A percentile compares a stretch with the other conserved stretches of the same genome.
Evolutionary conservation across 768 basidiomycete genomes (phyloP).

Genomic region (Boletus rubescentipes): DNA sequence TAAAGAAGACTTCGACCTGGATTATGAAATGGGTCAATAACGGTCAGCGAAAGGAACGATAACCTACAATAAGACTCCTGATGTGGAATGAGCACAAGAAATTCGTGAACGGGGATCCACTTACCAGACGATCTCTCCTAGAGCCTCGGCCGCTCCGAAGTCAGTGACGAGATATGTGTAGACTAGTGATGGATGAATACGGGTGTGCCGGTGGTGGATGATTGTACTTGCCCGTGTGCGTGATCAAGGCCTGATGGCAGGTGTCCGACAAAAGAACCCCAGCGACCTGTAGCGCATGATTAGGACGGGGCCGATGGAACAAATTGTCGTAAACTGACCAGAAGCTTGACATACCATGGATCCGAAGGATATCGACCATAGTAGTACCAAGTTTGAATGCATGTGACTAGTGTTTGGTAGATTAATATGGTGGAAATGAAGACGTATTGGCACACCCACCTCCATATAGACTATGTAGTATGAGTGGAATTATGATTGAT

Average conservation of each 20-base stretch:
- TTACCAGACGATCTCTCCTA: constrained; percentile 45
- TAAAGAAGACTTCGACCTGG: constrained; percentile 55
- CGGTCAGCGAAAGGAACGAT: background rate
- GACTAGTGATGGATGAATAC: constrained; percentile 30
- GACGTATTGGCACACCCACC: constrained; percentile 32
- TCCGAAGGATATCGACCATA: constrained; percentile 49
- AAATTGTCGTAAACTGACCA: constrained; percentile 36
- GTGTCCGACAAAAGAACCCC: constrained; percentile 54
- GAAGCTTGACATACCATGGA: constrained; percentile 47
- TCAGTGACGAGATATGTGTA: constrained; percentile 49
- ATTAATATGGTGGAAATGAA: constrained; percentile 10
- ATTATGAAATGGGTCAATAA: constrained; percentile 1
- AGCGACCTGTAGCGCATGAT: constrained; percentile 41
- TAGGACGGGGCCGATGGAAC: background rate
- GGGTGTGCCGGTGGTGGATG: fast-evolving
- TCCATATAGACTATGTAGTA: constrained; percentile 50
- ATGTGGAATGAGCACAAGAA: background rate
- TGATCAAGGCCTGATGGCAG: constrained; percentile 56
- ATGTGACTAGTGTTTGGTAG: constrained; percentile 42
- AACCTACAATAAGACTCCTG: constrained; percentile 30
- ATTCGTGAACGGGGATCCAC: constrained; percentile 9
- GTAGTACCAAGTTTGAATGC: constrained; percentile 59
- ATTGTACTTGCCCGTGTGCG: constrained; percentile 45
- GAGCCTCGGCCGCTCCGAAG: constrained; percentile 30
- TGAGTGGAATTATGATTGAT: no score